A percentile compares a stretch with the other conserved stretches of the same genome.
Conservation (phyloP, 768 basidiomycete genomes). For the Podaxis sp. region DNA sequence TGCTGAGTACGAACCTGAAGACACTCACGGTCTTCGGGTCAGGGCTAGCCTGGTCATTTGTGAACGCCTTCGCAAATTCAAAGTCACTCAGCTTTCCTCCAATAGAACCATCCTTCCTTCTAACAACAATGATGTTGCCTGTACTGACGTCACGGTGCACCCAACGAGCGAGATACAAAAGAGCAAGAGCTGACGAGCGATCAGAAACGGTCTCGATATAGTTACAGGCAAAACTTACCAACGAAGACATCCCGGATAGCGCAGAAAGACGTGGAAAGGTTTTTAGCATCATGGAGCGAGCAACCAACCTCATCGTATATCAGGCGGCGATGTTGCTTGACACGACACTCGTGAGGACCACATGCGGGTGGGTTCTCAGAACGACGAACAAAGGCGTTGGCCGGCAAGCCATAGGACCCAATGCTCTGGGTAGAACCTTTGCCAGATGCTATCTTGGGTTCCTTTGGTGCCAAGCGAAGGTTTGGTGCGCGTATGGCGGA, state of each 20-base stretch:
- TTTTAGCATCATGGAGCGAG: too few species aligned
- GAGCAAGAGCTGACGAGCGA: background rate
- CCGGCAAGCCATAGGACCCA: too few species aligned
- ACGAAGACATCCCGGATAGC: background rate
- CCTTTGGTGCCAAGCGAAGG: too few species aligned
- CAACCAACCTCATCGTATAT: too few species aligned
- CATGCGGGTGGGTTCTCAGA: too few species aligned
- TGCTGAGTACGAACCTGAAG: background rate
- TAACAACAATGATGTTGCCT: conserved; percentile 9
- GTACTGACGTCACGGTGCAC: conserved; percentile 12
- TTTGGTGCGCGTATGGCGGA: too few species aligned
- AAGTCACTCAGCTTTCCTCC: conserved; percentile 3
- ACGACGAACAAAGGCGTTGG: too few species aligned
- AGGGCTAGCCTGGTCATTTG: background rate
- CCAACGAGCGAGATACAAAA: conserved; percentile 15
- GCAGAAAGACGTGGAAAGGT: too few species aligned
- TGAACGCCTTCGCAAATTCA: conserved; percentile 11
- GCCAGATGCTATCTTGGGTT: too few species aligned
- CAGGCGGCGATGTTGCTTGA: too few species aligned
- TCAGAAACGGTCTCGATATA: background rate
- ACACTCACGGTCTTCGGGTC: conserved; percentile 13
- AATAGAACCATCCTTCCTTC: background rate
- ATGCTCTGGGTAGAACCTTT: too few species aligned
- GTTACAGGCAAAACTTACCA: background rate
- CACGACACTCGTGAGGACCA: too few species aligned